Base-by-base conservation (phyloP, 768 basidiomycete genomes). In the Strobilomyces dryophilus region DNA sequence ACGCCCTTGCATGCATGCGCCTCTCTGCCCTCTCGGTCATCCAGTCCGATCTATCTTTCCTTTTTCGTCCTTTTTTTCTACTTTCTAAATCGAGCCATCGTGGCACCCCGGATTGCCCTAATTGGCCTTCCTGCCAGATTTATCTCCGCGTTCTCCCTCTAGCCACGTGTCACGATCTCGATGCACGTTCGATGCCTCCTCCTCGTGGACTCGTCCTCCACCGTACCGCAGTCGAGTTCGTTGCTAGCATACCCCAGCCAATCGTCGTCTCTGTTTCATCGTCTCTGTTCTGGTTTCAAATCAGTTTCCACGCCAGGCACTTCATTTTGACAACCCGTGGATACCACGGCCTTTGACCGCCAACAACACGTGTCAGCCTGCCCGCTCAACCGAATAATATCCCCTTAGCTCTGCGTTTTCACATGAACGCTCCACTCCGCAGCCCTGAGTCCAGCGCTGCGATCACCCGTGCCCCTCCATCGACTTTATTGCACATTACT, bases 91-190 rank as follows among this genome's bases (percentile, higher is more conserved):
- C 47, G 54, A 39, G 62, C 5, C 26, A 55, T 43, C 63, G 64
- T 64, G 62, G 63, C 63, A 66, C 62, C 63, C 63, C 62, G 64
- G 64, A 64, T 64, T 66, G 55, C 63, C 62, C 50, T 65, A 63
- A 63, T 47, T 3, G 26, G 47, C 20, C 53, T 46, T 61, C 58
- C 46, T 35, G 26, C 44, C 45, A 65, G 63, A 65, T 64, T 62
- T 65, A 64, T 64, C 62, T 60, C 62, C 49, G 48, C 49, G 24
- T 37, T 32, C 26, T 32, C 52, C 26, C 37, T 47, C 46, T 43
- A 2, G 24, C 63, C 63, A 66, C 63, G 61, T 66, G 63, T 63
- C 61, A 37, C 27, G 52, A 59, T 65, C 60, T 62, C 51, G 63
- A 65, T 61, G 11, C 55, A 57, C 55, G 45, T 59, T 49, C 20